These are phyloP conservation scores for Rhododendron williamsianum DNA, from an alignment of 148 eudicot genomes.

Conservation along the genomic window DNA sequence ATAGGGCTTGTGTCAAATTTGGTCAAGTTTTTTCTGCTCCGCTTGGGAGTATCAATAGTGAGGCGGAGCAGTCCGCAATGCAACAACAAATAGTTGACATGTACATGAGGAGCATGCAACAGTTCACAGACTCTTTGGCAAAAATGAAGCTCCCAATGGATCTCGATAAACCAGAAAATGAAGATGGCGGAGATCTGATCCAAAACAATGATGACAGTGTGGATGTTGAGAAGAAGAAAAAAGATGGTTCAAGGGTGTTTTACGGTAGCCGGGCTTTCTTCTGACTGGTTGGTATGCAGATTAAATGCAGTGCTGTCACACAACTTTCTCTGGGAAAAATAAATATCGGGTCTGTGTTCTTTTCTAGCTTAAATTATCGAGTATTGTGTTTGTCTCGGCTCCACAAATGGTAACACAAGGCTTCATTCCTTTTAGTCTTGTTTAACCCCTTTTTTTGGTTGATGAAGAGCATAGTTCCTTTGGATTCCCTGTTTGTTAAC, in stretches of 20 bases:
- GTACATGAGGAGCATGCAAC: constrained; percentile 85
- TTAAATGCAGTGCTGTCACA: not conserved
- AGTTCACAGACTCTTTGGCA: constrained; percentile 67
- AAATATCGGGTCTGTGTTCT: not conserved
- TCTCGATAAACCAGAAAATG: constrained; percentile 28
- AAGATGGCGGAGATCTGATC: constrained; percentile 25
- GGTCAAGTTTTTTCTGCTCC: constrained; percentile 27
- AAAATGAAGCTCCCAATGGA: constrained; percentile 87
- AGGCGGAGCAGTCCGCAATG: constrained; percentile 63
- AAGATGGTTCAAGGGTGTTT: constrained; percentile 65
- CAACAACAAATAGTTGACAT: constrained; percentile 80
- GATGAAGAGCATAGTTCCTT: not conserved
- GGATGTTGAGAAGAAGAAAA: constrained; percentile 45
- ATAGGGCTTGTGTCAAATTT: constrained; percentile 8
- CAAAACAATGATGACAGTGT: constrained; percentile 19
- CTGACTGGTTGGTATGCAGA: constrained; percentile 13
- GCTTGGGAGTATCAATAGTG: constrained; percentile 26
- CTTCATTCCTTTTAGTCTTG: not conserved
- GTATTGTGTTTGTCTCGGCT: not conserved
- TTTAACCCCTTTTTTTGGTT: constrained; percentile 7
- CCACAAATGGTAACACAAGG: not conserved
- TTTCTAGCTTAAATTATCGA: not conserved
- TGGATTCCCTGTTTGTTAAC: not conserved
- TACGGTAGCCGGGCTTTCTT: constrained; percentile 87
- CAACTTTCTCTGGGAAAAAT: not conserved